Evolutionary conservation across 495 filamentous ascomycete species (phyloP).

Genomic region (Lasiosphaeriaceae sp.): DNA sequence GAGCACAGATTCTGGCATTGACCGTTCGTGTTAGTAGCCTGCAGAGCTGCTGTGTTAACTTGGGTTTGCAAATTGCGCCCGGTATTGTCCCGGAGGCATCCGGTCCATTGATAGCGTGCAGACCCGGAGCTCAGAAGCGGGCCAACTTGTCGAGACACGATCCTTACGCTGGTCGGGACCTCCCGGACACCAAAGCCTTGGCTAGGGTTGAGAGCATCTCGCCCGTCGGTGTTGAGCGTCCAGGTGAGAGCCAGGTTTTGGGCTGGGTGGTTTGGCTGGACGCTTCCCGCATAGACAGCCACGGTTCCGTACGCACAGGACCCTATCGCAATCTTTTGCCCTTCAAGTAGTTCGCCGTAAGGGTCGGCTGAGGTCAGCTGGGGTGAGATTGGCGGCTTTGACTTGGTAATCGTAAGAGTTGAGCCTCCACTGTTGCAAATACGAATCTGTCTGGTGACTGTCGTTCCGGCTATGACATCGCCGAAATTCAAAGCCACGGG

Average conservation of each 20-base stretch:
- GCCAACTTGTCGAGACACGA: constrained; percentile 35
- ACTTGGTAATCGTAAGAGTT: constrained; percentile 43
- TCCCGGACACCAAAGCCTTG: constrained; percentile 22
- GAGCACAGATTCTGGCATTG: constrained; percentile 38
- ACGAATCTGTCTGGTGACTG: constrained; percentile 34
- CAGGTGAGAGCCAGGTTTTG: constrained; percentile 37
- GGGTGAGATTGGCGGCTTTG: constrained; percentile 44
- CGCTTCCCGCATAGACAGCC: constrained; percentile 43
- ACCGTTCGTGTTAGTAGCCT: constrained; percentile 33
- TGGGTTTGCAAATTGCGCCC: constrained; percentile 34
- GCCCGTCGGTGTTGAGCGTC: constrained; percentile 45
- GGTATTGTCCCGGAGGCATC: constrained; percentile 41
- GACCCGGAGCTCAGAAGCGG: constrained; percentile 29
- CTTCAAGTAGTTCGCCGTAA: constrained; percentile 47
- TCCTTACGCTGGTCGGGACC: constrained; percentile 35
- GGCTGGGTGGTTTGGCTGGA: constrained; percentile 42
- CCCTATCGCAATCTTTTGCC: constrained; percentile 39
- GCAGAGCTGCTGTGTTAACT: constrained; percentile 25
- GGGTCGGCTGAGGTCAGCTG: constrained; percentile 34
- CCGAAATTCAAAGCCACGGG: constrained; percentile 41
- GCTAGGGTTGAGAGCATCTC: constrained; percentile 30
- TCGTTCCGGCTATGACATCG: constrained; percentile 36
- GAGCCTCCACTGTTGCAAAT: constrained; percentile 41
- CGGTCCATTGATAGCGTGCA: constrained; percentile 36
- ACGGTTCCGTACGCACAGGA: constrained; percentile 38